phyloP scores from a whole-genome alignment of 192 early-diverging fungal genomes.

The Entophlyctis luteolus region DNA sequence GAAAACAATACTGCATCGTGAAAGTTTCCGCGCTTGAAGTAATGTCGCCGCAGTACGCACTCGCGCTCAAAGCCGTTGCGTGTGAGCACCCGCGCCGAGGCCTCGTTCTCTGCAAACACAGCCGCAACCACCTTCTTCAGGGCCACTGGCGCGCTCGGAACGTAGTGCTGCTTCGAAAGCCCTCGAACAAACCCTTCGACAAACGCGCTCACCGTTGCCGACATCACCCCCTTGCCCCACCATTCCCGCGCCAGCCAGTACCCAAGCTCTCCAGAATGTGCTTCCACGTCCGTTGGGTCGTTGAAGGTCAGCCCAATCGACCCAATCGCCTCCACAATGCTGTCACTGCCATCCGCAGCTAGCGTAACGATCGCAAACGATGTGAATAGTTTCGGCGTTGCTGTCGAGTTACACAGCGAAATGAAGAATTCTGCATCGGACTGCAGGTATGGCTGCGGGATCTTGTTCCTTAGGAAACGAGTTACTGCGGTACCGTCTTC shows the following conservation, averaged over 20 bases:
- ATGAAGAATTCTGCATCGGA: not conserved
- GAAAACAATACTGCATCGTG: not conserved
- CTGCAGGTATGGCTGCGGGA: conserved; percentile 5
- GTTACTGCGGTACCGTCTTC: not conserved
- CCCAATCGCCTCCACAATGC: not conserved
- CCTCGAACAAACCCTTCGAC: not conserved
- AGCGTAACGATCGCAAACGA: conserved; percentile 8
- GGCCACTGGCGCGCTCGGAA: not conserved
- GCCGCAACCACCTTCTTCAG: not conserved
- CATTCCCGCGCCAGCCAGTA: conserved; percentile 9
- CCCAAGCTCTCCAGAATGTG: conserved; percentile 6
- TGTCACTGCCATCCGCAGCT: not conserved
- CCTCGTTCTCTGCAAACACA: not conserved
- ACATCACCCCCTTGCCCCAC: conserved; percentile 4
- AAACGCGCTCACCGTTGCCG: not conserved
- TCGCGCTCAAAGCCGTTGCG: conserved; percentile 4
- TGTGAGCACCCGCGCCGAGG: not conserved
- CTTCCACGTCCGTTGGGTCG: conserved; percentile 12
- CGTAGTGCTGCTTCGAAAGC: not conserved
- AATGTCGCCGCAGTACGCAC: not conserved
- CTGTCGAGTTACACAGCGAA: not conserved
- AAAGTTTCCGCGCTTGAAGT: not conserved
- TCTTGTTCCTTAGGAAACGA: conserved; percentile 5
- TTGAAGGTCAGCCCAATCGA: conserved; percentile 11
- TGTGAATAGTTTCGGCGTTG: not conserved